Evolutionary conservation across 1,139 yeast genomes (phyloP).

Genomic region (Kodamaea sp.): DNA sequence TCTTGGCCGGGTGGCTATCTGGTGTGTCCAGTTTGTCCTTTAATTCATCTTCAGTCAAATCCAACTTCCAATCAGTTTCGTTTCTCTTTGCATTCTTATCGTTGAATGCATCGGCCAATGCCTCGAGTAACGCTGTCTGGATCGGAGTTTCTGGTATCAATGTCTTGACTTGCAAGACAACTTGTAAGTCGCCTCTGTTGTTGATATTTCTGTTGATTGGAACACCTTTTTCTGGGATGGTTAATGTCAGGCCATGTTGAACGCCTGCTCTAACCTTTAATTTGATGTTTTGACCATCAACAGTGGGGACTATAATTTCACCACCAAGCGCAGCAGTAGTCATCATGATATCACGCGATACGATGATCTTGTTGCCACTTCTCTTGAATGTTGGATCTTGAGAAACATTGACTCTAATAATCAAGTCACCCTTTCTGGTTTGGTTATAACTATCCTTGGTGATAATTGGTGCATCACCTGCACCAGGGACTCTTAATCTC

Average conservation of each 20-base stretch:
- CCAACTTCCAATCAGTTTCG: conserved; percentile 54
- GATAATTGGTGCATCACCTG: conserved; percentile 83
- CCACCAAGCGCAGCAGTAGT: conserved; percentile 98
- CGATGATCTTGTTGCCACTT: conserved; percentile 59
- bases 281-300: conserved; percentile 71
- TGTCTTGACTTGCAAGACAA: conserved; percentile 68
- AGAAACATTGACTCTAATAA: conserved; percentile 72
- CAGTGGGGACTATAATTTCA: conserved; percentile 78
- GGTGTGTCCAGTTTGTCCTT: conserved; percentile 19
- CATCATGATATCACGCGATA: conserved; percentile 70
- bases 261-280: conserved; percentile 85
- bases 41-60: conserved; percentile 27
- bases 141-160: conserved; percentile 78
- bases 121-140: conserved; percentile 88
- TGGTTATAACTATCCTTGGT: conserved; percentile 63
- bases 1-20: conserved; percentile 46
- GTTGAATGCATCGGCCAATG: conserved; percentile 84
- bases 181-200: conserved; percentile 79
- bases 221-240: conserved; percentile 84
- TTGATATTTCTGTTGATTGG: conserved; percentile 58
- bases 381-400: conserved; percentile 72
- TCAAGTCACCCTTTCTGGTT: conserved; percentile 79
- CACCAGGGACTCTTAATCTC: conserved; percentile 77
- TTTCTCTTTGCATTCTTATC: conserved; percentile 76
- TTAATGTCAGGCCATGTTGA: conserved; percentile 68